phyloP scores from a whole-genome alignment of 176 grass and related monocot genomes.

The Eragrostis nindensis region DNA sequence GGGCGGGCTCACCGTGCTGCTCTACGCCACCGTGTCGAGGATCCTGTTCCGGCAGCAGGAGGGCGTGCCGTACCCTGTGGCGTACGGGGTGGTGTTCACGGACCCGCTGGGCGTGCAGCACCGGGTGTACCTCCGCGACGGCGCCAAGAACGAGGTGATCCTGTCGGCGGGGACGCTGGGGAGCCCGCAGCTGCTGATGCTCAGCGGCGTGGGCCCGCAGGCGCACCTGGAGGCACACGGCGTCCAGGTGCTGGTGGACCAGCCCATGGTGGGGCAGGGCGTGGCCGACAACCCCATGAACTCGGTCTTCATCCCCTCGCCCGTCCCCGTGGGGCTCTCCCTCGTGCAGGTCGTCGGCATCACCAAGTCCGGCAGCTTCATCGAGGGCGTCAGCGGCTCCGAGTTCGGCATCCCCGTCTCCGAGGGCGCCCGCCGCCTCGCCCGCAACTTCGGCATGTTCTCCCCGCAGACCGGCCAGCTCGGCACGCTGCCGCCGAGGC shows the following conservation, averaged over 20 bases:
- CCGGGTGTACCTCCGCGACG: constrained; percentile 64
- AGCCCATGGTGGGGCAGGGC: constrained; percentile 77
- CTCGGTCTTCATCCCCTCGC: constrained; percentile 73
- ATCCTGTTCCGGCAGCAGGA: constrained; percentile 67
- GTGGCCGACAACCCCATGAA: constrained; percentile 92
- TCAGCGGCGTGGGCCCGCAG: constrained; percentile 76
- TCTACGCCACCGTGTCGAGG: constrained; percentile 58
- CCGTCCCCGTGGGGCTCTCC: constrained; percentile 52
- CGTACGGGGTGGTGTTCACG: constrained; percentile 69
- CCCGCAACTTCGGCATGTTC: constrained; percentile 69
- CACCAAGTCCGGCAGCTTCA: constrained; percentile 68
- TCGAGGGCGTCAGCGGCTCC: constrained; percentile 75
- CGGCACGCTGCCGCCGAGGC: constrained; percentile 62
- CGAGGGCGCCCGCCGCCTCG: constrained; percentile 10
- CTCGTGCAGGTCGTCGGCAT: constrained; percentile 86
- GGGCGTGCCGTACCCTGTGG: constrained; percentile 51
- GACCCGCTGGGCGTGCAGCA: constrained; percentile 60
- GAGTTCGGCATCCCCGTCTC: constrained; percentile 57
- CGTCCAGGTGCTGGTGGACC: constrained; percentile 62
- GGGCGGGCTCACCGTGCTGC: constrained; percentile 54
- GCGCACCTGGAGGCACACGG: constrained; percentile 66
- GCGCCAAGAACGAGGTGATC: constrained; percentile 65
- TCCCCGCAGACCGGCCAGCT: constrained; percentile 78
- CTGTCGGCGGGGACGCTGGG: constrained; percentile 72
- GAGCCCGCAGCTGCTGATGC: constrained; percentile 88